Evolutionary conservation across 495 filamentous ascomycete species (phyloP), one percentile per base, ranked within the genome.

Genomic region (Tuber umbilicatum): DNA sequence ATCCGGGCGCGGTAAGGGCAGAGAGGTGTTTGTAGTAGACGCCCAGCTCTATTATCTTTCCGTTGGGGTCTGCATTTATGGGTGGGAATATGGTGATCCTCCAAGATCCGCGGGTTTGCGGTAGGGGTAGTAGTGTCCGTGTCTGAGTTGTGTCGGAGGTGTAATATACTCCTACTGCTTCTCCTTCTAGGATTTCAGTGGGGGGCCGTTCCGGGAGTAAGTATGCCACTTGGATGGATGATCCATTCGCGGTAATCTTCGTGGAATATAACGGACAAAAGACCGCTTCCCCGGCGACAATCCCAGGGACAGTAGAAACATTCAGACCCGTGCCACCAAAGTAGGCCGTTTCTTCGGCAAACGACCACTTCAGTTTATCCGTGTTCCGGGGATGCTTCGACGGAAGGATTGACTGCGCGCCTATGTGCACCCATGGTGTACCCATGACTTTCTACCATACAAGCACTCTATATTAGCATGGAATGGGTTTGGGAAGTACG

Each of bases 361-460:
- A 77, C 35, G 60, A 55, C 79, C 75, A 81, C 40, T 76, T 79
- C 37, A 80, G n/a, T n/a, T 47, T 40, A 68, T 79, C 79, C 47
- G 42, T 42, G 3, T 5, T 75, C 67, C 41, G 69, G 19, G 60
- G 47, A 47, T 78, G 39, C 43, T 74, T 76, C 23, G 76, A 75
- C 14, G 80, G 80, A 12, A 82, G 40, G 43, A 82, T 71, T 14
- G 80, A 81, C 75, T 82, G 80, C 14, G 74, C 67, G 17, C 80
- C 80, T 21, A 82, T 72, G n/a, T 82, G 80, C 42, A 82, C 80
- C 80, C 80, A 82, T 73, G 78, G 78, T 10, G 23, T 42, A 40
- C 37, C 43, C 41, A 76, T 47, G 31, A 80, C 55, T 68, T 40
- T 78, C 77, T 79, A 27, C n/a, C 23, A 23, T 40, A 45, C 27